Base-by-base conservation (phyloP, 768 basidiomycete species). In the Boletus reticulatus region DNA sequence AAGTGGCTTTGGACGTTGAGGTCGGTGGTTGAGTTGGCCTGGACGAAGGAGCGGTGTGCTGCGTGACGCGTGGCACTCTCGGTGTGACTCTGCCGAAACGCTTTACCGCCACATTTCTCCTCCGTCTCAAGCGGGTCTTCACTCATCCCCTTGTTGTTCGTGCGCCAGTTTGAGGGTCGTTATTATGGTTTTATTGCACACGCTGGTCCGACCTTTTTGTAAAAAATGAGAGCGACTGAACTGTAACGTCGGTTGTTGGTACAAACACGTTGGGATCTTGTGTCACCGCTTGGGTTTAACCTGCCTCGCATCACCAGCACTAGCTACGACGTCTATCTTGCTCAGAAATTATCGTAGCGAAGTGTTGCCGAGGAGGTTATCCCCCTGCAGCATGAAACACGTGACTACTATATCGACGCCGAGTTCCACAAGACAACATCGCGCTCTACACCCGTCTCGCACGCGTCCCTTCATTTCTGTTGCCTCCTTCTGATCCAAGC, bases 21-120 rank as follows among this genome's bases (percentile, higher is more conserved):
- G 61, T 63, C 61, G 64, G 61, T 72, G 59, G 69, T 64, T 66
- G 67, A 62, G 72, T 69, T 47, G 53, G 29, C 53, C 41, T 65
- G 64, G 69, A 72, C 64, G 76, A 75, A 72, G 62, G 56, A 56
- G 64, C 57, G 45, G 60, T 63, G 60, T 55, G 60, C 52, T 62
- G 65, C 60, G 70, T 73, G 70, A 68, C 72, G 72, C 69, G 67
- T 61, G 67, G 60, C 69, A 42, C 41, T 9, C 27, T 57, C 17
- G 46, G 71, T 55, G 70, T 71, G 70, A 71, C 69, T 55, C 34
- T 48, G 52, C 57, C 63, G 61, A 59, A 56, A 58, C 43, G 16
- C 44, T 44, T 16, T 52, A 70, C 64, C 27, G 69, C 66, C 69
- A 70, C 68, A 57, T 11, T 8, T 29, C 44, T 41, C 54, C 43